These are phyloP conservation scores for Agroathelia rolfsii DNA, from an alignment of 1,284 basidiomycete species.

Conservation along the genomic window DNA sequence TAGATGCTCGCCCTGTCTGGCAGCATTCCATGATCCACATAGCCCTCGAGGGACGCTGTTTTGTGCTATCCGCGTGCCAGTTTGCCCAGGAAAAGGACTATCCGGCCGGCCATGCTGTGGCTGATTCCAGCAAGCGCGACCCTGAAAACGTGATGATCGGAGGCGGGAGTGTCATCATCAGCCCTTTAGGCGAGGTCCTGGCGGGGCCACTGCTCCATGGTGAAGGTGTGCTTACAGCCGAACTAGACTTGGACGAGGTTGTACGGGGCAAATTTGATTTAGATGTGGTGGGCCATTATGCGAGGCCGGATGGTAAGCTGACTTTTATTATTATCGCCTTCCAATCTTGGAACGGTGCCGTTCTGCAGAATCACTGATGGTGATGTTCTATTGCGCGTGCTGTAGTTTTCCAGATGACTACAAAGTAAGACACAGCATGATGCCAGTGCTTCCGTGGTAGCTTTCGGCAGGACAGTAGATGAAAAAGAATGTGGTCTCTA, in stretches of 20 bases:
- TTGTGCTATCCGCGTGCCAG: slow-evolving; percentile 61
- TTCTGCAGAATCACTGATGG: too few species aligned
- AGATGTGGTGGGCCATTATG: slow-evolving; percentile 63
- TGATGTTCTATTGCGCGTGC: too few species aligned
- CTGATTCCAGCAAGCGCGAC: slow-evolving; percentile 27
- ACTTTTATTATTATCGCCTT: too few species aligned
- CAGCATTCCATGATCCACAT: slow-evolving; percentile 62
- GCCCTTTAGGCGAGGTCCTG: slow-evolving; percentile 55
- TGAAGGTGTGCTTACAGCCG: slow-evolving; percentile 57
- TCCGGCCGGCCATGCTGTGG: slow-evolving; percentile 43
- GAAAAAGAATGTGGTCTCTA: too few species aligned
- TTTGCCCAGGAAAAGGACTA: slow-evolving; percentile 54
- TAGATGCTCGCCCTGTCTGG: slow-evolving; percentile 60
- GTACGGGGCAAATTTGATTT: slow-evolving; percentile 64
- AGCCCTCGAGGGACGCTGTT: slow-evolving; percentile 68
- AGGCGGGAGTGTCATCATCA: slow-evolving; percentile 62
- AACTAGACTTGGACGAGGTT: slow-evolving; percentile 52
- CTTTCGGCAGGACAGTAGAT: too few species aligned
- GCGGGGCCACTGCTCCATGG: slow-evolving; percentile 55
- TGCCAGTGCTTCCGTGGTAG: too few species aligned
- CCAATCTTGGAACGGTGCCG: too few species aligned
- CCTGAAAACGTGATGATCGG: slow-evolving; percentile 53
- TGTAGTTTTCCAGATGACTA: too few species aligned
- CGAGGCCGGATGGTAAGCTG: slow-evolving; percentile 51
- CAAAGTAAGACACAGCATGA: too few species aligned